Evolutionary conservation across 1,139 yeast genomes (phyloP), one percentile per base, ranked within the genome.

Genomic region (Lodderomyces jiufengensis): DNA sequence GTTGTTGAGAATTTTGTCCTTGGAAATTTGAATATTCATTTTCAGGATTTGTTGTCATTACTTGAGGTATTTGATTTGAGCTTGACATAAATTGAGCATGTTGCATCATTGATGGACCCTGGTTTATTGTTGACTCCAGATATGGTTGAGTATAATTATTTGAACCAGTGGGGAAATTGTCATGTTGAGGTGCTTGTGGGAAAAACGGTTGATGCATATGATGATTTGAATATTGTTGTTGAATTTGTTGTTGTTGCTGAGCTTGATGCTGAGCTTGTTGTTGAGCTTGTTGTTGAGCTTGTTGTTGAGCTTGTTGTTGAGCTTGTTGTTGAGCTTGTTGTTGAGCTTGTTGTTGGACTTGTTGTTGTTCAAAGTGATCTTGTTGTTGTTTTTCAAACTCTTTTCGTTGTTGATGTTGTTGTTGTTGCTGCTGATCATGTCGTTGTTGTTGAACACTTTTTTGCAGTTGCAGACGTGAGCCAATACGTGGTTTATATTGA

Each of bases 201-300:
- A 18, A 18, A 18, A 5, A 18, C 5, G 20, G 16, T 26, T 14
- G 29, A 15, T 4, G 29, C 16, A 16, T 20, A 27, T 7, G 12
- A 27, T 7, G 12, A 18, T 18, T 18, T 5, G 20, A 18, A 18
- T 18, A 18, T 18, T 18, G 20, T 18, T 5, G 20, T 18, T 18
- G 20, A 18, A 9, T 20, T 26, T 29, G 36, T 29, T 28, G 32
- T 8, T 33, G 31, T 29, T 28, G 32, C 7, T 33, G 31, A 9
- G 11, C 25, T 3, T 27, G 29, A 8, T 11, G 20, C 3, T 27
- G 29, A 13, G 29, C 7, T 3, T 27, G 20, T 27, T 16, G 18
- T n/a, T 27, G 21, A 9, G 16, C 20, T 7, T 6, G 29, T 14
- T 12, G 29, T 9, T 14, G 18, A 9, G 13, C 13, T 10, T 27